Percentiles rank a stretch among this genome's conserved stretches.
These are phyloP conservation scores for Pythium sukuiense DNA, from an alignment of 352 stramenopile genomes.

Conservation along the genomic window DNA sequence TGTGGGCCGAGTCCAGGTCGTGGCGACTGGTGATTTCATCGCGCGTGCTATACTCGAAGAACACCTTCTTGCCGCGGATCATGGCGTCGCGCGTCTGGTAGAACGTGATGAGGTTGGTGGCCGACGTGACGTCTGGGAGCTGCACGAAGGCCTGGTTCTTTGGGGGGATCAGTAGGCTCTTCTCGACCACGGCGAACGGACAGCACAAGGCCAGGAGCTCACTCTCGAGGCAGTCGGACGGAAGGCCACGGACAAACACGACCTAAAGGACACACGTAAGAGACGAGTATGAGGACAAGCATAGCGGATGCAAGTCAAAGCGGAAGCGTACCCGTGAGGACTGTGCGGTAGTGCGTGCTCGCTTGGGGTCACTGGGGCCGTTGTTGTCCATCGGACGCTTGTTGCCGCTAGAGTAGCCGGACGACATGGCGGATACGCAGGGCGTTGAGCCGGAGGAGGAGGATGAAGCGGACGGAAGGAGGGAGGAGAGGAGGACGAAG, in stretches of 20 bases:
- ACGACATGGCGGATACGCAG: conserved; percentile 9
- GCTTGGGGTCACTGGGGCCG: conserved; percentile 14
- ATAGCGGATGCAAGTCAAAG: background rate
- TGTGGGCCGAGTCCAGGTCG: conserved; percentile 11
- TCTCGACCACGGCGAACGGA: conserved; percentile 81
- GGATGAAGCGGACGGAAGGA: background rate
- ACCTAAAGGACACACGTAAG: conserved; percentile 47
- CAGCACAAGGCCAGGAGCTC: conserved; percentile 81
- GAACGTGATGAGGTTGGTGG: conserved; percentile 74
- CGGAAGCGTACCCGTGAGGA: conserved; percentile 20
- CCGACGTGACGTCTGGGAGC: conserved; percentile 60
- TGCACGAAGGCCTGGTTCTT: conserved; percentile 84
- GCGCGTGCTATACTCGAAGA: conserved; percentile 73
- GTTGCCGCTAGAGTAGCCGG: conserved; percentile 6
- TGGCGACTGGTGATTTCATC: conserved; percentile 54
- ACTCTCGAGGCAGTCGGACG: conserved; percentile 76
- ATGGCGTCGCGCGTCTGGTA: conserved; percentile 75
- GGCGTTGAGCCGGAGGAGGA: background rate
- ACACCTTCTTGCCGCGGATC: conserved; percentile 78
- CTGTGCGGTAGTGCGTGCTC: conserved; percentile 9
- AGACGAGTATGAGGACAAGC: background rate
- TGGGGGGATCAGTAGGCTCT: conserved; percentile 67
- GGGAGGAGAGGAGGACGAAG: background rate
- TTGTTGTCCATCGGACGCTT: conserved; percentile 14
- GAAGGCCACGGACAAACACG: conserved; percentile 75